Percentiles rank a stretch among this genome's conserved stretches.
These are phyloP conservation scores for Aspergillus diversus DNA, from an alignment of 495 filamentous ascomycete genomes.

Conservation along the genomic window DNA sequence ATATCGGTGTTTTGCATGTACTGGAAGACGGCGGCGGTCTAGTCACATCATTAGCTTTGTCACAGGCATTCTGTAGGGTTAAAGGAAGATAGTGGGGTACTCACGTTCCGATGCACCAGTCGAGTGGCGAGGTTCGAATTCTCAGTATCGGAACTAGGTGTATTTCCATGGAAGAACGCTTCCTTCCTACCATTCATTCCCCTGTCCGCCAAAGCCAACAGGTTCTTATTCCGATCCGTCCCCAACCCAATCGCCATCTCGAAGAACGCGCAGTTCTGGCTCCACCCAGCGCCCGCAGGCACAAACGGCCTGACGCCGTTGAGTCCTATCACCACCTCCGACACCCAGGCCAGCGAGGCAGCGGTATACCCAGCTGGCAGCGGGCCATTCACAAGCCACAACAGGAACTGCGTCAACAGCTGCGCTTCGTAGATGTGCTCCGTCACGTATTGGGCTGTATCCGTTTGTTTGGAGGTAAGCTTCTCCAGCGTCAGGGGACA, in stretches of 20 bases:
- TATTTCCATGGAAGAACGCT: neutral
- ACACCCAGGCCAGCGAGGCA: slow-evolving; percentile 1
- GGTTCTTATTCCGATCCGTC: neutral
- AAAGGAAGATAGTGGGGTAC: neutral
- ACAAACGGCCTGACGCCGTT: neutral
- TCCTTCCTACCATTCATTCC: neutral
- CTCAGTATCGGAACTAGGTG: neutral
- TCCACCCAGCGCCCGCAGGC: neutral
- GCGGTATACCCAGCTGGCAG: neutral
- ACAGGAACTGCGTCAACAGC: neutral
- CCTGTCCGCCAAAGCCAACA: neutral
- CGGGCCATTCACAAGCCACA: neutral
- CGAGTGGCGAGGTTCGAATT: neutral
- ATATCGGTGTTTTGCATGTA: slow-evolving; percentile 4
- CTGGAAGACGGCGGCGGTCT: slow-evolving; percentile 3
- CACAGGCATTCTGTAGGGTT: neutral
- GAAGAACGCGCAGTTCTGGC: neutral
- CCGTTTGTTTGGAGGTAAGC: neutral
- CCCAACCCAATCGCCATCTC: slow-evolving; percentile 1
- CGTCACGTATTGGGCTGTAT: neutral
- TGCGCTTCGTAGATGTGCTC: slow-evolving; percentile 10
- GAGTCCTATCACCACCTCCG: slow-evolving; percentile 4
- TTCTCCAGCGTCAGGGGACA: neutral
- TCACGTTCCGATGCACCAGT: neutral
- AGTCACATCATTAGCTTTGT: neutral